Evolutionary conservation across 1,284 basidiomycete genomes (phyloP), one percentile per base, ranked within the genome.

Genomic region (Schizophyllum commune): DNA sequence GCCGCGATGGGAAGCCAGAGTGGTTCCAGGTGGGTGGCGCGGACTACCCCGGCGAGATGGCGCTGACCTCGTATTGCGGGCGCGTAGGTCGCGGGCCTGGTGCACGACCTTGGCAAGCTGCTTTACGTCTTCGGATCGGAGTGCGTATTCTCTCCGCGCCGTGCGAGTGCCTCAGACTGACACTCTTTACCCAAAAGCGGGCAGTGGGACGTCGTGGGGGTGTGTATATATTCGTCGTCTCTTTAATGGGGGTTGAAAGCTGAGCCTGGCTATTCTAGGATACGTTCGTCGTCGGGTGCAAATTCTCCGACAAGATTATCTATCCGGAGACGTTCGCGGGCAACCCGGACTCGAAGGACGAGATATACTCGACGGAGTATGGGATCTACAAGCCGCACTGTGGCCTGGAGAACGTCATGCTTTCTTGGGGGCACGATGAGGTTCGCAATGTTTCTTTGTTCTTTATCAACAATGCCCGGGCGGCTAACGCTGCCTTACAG

Each of bases 121-220:
- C 75, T 94, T 15, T 84, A 85, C 72, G 81, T 94, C 67, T 92
- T 92, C 73, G 91, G 88, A 13, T 88, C 89, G 2, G 78, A 91
- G 75, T 76, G 63, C 65, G 73, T 71, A n/a, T 57, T 21, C 39
- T 52, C 53, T 52, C 55, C 15, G 22, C 6, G 22, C 5, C 7
- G 6, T 7, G 7, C 6, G 13, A 6, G 34, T 13, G 34, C 13
- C 11, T 58, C 5, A 61, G 11, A 33, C 20, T 32, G 33, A 32
- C 52, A 22, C 17, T 11, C n/a, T 65, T 62, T 52, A 4, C 20
- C 7, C 54, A 79, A 82, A 57, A 92, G 93, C 5, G 27, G 27
- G 2, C 92, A 95, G 74, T 96, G 93, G 94, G 93, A 94, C 65
- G 92, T 95, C 58, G 93, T 94, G 39, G 92, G 89, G 59, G 88